Conservation (phyloP, 768 basidiomycete species). For the Fomitopsis pulvina region DNA sequence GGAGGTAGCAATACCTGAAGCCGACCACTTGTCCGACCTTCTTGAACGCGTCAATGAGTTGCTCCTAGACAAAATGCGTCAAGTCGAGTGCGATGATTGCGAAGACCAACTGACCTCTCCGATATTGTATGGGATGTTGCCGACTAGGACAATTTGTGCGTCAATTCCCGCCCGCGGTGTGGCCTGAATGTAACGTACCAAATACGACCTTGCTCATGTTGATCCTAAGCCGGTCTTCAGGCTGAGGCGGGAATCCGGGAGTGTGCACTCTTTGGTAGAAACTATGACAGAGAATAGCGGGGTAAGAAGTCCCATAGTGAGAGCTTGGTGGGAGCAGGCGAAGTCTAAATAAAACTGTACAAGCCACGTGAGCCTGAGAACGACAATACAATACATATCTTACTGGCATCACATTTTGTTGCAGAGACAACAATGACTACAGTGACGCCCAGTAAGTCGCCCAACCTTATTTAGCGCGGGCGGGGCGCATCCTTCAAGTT, state of each 20-base stretch:
- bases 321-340: background rate
- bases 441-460: no score
- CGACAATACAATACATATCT: background rate
- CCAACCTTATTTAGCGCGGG: no score
- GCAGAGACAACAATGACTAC: no score
- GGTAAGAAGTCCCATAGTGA: background rate
- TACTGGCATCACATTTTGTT: background rate
- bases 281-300: background rate
- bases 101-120: conserved; percentile 46
- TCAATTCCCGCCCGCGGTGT: background rate
- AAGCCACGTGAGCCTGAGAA: background rate
- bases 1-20: conserved; percentile 50
- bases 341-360: background rate
- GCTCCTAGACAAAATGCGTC: conserved; percentile 42
- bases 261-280: background rate
- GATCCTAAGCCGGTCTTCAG: background rate
- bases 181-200: conserved; percentile 36
- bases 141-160: conserved; percentile 39
- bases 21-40: conserved; percentile 83
- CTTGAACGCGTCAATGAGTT: conserved; percentile 84
- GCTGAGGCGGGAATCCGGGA: background rate
- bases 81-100: background rate
- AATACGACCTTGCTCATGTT: conserved; percentile 20
- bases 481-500: no score
- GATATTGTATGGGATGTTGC: conserved; percentile 90